phyloP scores from a whole-genome alignment of 257 asterid genomes.

The Plectranthus barbatus region DNA sequence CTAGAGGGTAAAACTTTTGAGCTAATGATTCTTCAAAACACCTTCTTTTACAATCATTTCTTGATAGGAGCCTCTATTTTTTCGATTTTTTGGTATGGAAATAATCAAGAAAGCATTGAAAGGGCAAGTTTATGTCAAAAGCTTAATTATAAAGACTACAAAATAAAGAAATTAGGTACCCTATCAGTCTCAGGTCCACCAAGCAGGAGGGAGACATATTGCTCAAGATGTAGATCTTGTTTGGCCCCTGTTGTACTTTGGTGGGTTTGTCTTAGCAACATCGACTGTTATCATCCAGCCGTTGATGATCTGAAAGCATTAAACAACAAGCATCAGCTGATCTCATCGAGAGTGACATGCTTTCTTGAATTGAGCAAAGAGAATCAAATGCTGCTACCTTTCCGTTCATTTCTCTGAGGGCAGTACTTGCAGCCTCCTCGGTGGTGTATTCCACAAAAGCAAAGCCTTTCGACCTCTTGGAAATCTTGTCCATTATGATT shows the following conservation, averaged over 20 bases:
- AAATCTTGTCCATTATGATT: constrained; percentile 93
- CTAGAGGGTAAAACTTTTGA: no score
- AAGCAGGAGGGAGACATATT: background rate
- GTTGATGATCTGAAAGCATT: constrained; percentile 66
- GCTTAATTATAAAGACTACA: no score
- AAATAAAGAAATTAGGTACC: no score
- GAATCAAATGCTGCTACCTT: constrained; percentile 43
- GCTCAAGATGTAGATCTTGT: constrained; percentile 33
- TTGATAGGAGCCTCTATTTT: no score
- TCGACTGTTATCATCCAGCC: constrained; percentile 99
- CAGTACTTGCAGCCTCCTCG: constrained; percentile 73
- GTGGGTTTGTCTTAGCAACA: constrained; percentile 69
- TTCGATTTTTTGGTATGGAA: no score
- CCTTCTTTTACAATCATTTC: no score
- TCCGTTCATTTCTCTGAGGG: constrained; percentile 90
- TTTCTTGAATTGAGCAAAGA: background rate
- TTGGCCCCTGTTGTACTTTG: constrained; percentile 47
- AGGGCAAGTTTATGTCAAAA: no score
- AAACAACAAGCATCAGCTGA: background rate
- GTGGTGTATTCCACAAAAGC: constrained; percentile 86
- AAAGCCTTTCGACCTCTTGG: constrained; percentile 93
- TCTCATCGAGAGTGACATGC: background rate
- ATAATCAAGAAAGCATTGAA: no score
- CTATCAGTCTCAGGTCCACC: background rate
- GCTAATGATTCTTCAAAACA: no score